Conservation (phyloP, 345 rosid genomes). For the Melaleuca quinquenervia region DNA sequence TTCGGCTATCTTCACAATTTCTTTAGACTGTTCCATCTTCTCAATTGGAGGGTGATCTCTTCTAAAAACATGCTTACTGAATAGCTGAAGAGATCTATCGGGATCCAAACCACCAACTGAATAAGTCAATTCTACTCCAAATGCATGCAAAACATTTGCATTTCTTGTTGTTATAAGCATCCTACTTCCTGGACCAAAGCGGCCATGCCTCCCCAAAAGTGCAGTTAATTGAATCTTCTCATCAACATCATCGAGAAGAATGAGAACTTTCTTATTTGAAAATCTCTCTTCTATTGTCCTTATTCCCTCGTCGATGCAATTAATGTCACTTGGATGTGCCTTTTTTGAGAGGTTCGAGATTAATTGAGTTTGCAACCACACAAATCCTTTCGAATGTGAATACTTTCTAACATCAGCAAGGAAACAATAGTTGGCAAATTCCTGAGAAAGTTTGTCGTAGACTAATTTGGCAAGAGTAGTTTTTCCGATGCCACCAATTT, state of each 20-base stretch:
- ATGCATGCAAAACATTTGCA: background rate
- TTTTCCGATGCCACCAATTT: background rate
- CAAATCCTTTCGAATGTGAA: background rate
- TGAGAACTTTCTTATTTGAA: background rate
- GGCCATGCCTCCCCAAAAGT: background rate
- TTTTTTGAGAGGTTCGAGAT: background rate
- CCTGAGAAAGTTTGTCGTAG: background rate
- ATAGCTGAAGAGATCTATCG: background rate
- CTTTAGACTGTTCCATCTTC: background rate
- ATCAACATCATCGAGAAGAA: slow-evolving; percentile 2
- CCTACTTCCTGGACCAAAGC: background rate
- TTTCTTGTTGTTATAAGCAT: background rate
- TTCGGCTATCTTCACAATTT: background rate
- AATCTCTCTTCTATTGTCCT: background rate
- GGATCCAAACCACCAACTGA: background rate
- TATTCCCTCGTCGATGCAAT: background rate
- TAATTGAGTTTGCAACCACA: background rate
- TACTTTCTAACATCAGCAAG: background rate
- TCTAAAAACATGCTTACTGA: background rate
- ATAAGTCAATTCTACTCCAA: background rate
- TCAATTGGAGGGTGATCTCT: background rate
- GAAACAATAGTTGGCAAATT: background rate
- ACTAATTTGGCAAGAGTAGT: background rate
- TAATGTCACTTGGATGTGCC: background rate
- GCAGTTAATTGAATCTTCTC: background rate